Evolutionary conservation across 768 basidiomycete genomes (phyloP).

Genomic region (Leccinum uliginosum): DNA sequence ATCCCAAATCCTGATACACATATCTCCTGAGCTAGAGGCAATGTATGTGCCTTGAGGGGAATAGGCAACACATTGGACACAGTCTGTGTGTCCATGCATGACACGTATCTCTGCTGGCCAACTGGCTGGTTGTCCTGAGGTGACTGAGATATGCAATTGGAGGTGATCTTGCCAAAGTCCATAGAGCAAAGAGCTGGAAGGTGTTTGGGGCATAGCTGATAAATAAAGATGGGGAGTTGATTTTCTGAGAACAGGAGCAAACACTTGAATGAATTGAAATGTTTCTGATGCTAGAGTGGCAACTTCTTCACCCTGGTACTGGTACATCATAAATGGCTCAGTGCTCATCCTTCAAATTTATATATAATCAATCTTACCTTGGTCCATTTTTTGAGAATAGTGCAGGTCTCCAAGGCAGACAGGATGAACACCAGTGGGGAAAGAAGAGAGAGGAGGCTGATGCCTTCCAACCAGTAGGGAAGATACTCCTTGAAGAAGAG

Average conservation of each 20-base stretch:
- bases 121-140: neutral
- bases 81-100: neutral
- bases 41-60: neutral
- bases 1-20: neutral
- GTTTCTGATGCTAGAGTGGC: slow-evolving; percentile 1
- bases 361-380: neutral
- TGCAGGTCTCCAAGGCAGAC: neutral
- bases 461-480: neutral
- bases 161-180: neutral
- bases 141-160: neutral
- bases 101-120: neutral
- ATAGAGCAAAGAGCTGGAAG: neutral
- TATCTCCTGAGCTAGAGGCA: neutral
- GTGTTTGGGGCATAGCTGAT: neutral
- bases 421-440: neutral
- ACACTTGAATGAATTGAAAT: slow-evolving; percentile 4
- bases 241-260: neutral
- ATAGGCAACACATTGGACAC: neutral
- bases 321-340: neutral
- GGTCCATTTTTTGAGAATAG: neutral
- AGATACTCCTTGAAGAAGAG: neutral
- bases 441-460: neutral
- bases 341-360: neutral
- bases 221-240: no score
- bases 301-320: neutral